Conservation (phyloP, 345 rosid genomes). For the Triadica sebifera region DNA sequence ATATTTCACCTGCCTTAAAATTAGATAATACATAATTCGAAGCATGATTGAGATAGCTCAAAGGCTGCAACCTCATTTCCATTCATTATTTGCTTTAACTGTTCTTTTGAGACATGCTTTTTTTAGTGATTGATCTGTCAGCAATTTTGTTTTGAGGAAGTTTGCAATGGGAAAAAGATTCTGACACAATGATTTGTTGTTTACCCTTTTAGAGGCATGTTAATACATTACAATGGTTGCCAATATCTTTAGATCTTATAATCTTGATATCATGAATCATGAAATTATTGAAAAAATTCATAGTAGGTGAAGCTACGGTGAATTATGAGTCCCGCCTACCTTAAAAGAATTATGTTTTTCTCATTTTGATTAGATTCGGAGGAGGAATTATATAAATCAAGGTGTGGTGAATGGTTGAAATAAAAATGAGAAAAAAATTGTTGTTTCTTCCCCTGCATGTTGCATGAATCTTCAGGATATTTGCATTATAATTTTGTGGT, state of each 20-base stretch:
- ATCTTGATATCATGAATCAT: not conserved
- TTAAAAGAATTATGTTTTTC: not conserved
- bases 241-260: not conserved
- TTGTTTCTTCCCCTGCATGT: not conserved
- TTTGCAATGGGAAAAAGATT: not conserved
- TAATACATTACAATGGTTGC: not conserved
- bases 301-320: not conserved
- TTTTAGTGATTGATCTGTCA: not conserved
- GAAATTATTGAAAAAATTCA: not conserved
- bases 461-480: not conserved
- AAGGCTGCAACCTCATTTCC: not conserved
- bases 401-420: not conserved
- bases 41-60: not conserved
- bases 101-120: not conserved
- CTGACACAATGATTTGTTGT: not conserved
- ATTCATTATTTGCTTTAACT: not conserved
- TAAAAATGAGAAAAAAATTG: not conserved
- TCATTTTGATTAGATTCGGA: not conserved
- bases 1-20: slow-evolving; percentile 2
- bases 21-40: not conserved
- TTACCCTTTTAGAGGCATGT: not conserved
- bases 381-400: not conserved
- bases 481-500: not conserved
- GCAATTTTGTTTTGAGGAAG: not conserved
- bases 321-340: not conserved